Percentiles rank a stretch among this genome's conserved stretches.
Evolutionary conservation across 805 yeast genomes (phyloP).

Genomic region (Wickerhamiella lipophila): DNA sequence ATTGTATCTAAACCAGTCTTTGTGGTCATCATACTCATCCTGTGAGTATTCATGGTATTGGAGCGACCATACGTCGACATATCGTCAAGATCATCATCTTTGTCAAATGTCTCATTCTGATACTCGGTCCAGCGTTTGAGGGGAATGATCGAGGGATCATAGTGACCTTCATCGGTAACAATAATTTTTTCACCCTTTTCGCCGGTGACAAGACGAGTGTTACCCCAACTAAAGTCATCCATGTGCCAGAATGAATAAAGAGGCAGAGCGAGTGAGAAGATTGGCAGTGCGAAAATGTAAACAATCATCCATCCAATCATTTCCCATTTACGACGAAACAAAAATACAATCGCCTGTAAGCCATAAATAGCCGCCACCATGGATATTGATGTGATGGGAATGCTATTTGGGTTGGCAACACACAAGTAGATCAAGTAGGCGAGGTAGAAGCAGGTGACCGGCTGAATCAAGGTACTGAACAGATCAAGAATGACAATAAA

Average conservation of each 20-base stretch:
- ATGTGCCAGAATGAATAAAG: conserved; percentile 49
- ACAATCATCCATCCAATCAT: conserved; percentile 45
- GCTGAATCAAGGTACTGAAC: conserved; percentile 48
- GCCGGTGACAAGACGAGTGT: conserved; percentile 45
- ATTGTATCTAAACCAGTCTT: not conserved
- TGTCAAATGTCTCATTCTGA: conserved; percentile 38
- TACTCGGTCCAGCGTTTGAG: conserved; percentile 47
- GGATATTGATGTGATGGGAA: conserved; percentile 45
- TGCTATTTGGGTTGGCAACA: conserved; percentile 34
- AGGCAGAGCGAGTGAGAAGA: conserved; percentile 48
- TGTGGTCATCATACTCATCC: conserved; percentile 20
- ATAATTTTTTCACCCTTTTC: conserved; percentile 40
- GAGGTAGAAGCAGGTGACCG: conserved; percentile 40
- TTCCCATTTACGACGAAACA: conserved; percentile 35
- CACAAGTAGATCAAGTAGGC: conserved; percentile 42
- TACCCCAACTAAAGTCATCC: conserved; percentile 60
- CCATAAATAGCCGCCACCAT: conserved; percentile 46
- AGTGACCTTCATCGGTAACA: conserved; percentile 35
- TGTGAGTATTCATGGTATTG: conserved; percentile 12
- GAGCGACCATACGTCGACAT: conserved; percentile 1
- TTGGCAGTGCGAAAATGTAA: conserved; percentile 44
- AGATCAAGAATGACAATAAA: conserved; percentile 46
- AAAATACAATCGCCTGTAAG: conserved; percentile 42
- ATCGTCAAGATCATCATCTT: conserved; percentile 15
- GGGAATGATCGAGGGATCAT: conserved; percentile 43